Conservation (phyloP, 805 yeast species). For the Isabelozyma heimii region DNA sequence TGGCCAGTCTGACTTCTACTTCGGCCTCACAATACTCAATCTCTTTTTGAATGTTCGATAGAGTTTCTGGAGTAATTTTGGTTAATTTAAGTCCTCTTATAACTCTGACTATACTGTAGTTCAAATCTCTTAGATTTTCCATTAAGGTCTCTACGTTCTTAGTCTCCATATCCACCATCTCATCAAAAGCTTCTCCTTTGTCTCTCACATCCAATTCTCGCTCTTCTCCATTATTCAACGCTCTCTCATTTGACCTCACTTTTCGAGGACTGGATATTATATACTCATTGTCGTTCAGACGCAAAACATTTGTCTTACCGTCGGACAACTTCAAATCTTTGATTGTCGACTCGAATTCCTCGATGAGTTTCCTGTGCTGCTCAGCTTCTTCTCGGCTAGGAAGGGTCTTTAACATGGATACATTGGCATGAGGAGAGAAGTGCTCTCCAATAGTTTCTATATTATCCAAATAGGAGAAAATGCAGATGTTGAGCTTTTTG, state of each 20-base stretch:
- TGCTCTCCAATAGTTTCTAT: conserved; percentile 25
- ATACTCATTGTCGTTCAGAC: conserved; percentile 10
- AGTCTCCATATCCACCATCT: conserved; percentile 6
- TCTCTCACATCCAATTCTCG: neutral
- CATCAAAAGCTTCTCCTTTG: conserved; percentile 4
- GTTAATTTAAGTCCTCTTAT: conserved; percentile 35
- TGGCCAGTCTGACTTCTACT: conserved; percentile 16
- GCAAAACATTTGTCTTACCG: conserved; percentile 1
- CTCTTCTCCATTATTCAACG: neutral
- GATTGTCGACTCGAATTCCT: conserved; percentile 26
- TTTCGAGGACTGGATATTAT: conserved; percentile 31
- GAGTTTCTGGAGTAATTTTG: conserved; percentile 30
- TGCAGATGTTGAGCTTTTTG: conserved; percentile 26
- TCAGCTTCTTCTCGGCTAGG: conserved; percentile 32
- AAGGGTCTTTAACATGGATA: conserved; percentile 15
- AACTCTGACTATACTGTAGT: conserved; percentile 34
- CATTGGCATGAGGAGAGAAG: conserved; percentile 10
- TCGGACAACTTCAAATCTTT: conserved; percentile 16
- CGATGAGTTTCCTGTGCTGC: conserved; percentile 24
- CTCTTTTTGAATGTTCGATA: conserved; percentile 19
- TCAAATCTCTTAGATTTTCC: conserved; percentile 30
- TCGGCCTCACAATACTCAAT: conserved; percentile 25
- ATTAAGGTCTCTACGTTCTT: conserved; percentile 13
- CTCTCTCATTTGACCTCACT: conserved; percentile 1
- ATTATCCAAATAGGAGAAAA: conserved; percentile 23